phyloP scores from a whole-genome alignment of 306 rosid genomes.

The Carpinus viminea region DNA sequence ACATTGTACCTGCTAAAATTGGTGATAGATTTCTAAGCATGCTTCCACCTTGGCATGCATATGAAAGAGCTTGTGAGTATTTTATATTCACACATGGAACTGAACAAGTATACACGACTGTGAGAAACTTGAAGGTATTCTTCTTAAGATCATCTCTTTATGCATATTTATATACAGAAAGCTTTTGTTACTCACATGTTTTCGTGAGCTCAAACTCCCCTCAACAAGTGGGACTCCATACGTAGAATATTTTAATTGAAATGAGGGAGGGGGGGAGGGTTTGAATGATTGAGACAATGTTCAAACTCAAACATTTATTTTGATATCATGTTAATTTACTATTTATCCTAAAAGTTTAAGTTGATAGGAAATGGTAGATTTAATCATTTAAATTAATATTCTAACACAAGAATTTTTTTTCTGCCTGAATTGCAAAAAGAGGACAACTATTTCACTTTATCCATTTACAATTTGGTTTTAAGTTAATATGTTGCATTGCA shows the following conservation, averaged over 20 bases:
- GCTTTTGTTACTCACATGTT: background rate
- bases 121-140: conserved; percentile 86
- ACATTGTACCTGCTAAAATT: conserved; percentile 66
- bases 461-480: background rate
- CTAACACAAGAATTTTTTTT: background rate
- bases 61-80: conserved; percentile 91
- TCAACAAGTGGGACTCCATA: no score
- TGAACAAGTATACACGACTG: conserved; percentile 81
- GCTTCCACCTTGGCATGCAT: conserved; percentile 98
- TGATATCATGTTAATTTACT: no score
- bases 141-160: conserved; percentile 19
- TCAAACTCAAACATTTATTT: no score
- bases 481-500: background rate
- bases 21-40: conserved; percentile 92
- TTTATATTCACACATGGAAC: conserved; percentile 69
- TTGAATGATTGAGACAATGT: no score
- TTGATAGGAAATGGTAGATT: no score
- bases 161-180: conserved; percentile 10
- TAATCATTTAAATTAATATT: no score
- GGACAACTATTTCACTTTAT: background rate
- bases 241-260: no score
- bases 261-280: no score
- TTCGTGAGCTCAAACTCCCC: no score
- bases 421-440: background rate
- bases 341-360: no score